These are phyloP conservation scores for Jaapia argillacea DNA, from an alignment of 768 basidiomycete species.

Conservation along the genomic window DNA sequence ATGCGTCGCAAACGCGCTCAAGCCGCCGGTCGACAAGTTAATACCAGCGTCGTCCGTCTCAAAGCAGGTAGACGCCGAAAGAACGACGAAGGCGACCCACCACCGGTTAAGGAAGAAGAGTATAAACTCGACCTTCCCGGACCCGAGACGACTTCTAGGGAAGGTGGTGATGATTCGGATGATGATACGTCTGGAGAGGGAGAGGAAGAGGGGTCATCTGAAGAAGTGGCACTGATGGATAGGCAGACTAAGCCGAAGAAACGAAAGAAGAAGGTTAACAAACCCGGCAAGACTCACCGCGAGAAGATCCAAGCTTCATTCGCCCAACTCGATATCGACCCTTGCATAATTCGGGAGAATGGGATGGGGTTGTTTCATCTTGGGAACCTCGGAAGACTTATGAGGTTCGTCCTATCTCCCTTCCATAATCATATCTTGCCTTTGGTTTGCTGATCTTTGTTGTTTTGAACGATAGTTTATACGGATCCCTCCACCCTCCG, in stretches of 20 bases:
- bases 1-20: slow-evolving; percentile 66
- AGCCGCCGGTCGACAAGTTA: slow-evolving; percentile 24
- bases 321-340: too few species aligned
- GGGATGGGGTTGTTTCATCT: slow-evolving; percentile 48
- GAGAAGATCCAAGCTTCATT: too few species aligned
- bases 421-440: too few species aligned
- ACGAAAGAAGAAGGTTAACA: too few species aligned
- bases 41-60: slow-evolving; percentile 20
- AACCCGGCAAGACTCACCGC: too few species aligned
- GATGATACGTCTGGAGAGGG: background rate
- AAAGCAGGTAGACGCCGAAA: too few species aligned
- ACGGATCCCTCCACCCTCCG: slow-evolving; percentile 17
- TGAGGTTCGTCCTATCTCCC: too few species aligned
- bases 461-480: slow-evolving; percentile 14
- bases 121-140: slow-evolving; percentile 4
- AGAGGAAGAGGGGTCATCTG: background rate
- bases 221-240: background rate
- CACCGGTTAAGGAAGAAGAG: slow-evolving; percentile 18
- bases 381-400: slow-evolving; percentile 24
- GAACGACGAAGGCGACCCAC: too few species aligned
- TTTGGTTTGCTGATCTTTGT: slow-evolving; percentile 13
- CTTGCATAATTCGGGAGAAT: too few species aligned
- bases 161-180: slow-evolving; percentile 1
- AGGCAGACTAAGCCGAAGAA: slow-evolving; percentile 27
- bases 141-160: background rate